Percentiles rank a stretch among this genome's conserved stretches.
phyloP scores from a whole-genome alignment of 495 filamentous ascomycete species.

The Penicillium nucicola region DNA sequence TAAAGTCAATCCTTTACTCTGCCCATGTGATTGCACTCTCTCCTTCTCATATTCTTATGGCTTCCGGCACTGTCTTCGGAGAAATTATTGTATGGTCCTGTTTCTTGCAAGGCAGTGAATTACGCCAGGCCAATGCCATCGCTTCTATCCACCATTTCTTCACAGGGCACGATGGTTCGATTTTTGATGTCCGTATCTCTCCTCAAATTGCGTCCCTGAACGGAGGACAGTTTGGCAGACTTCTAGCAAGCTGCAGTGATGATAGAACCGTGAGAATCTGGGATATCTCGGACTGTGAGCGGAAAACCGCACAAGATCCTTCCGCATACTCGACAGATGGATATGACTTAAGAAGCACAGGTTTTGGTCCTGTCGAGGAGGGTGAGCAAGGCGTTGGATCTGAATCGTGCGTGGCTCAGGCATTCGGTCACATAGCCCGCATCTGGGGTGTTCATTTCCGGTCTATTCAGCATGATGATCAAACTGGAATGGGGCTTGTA shows the following conservation, averaged over 20 bases:
- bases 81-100: constrained; percentile 90
- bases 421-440: constrained; percentile 81
- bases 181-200: constrained; percentile 85
- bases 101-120: constrained; percentile 22
- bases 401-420: constrained; percentile 54
- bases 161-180: constrained; percentile 87
- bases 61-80: constrained; percentile 89
- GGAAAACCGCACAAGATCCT: constrained; percentile 25
- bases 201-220: constrained; percentile 42
- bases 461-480: constrained; percentile 13
- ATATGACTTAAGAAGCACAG: constrained; percentile 41
- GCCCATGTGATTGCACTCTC: constrained; percentile 66
- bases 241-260: constrained; percentile 91
- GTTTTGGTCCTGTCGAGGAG: constrained; percentile 29
- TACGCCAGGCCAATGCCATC: constrained; percentile 9
- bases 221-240: constrained; percentile 38
- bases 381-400: constrained; percentile 19
- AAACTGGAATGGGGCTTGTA: constrained; percentile 44
- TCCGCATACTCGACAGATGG: constrained; percentile 44
- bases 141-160: constrained; percentile 65
- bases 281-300: constrained; percentile 63
- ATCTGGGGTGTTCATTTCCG: constrained; percentile 84
- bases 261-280: constrained; percentile 88
- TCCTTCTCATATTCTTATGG: constrained; percentile 60
- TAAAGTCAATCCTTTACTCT: constrained; percentile 83